phyloP scores from a whole-genome alignment of 2,329 filamentous ascomycete genomes.

The Nigrograna mackinnonii region DNA sequence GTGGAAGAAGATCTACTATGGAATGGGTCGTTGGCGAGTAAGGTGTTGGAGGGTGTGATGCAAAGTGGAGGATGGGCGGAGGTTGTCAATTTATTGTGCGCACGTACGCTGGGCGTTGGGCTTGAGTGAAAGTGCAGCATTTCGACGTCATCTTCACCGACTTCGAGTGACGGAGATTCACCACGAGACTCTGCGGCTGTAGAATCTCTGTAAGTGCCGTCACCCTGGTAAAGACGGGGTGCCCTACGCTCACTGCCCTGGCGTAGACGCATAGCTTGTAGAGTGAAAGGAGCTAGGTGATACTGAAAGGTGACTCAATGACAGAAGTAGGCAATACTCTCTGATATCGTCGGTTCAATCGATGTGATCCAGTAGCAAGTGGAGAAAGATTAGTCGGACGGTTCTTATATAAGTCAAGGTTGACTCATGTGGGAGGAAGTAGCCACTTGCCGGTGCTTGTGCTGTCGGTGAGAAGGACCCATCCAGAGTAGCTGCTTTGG shows the following conservation, averaged over 20 bases:
- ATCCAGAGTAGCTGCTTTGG: too few species aligned
- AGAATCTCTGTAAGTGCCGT: not conserved
- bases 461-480: too few species aligned
- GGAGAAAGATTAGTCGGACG: too few species aligned
- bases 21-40: not conserved
- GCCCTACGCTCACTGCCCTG: not conserved
- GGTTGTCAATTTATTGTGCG: not conserved
- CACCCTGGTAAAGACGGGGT: conserved; percentile 1
- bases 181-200: too few species aligned
- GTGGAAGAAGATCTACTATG: conserved; percentile 13
- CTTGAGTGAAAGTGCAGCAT: too few species aligned
- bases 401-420: too few species aligned
- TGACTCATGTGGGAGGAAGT: too few species aligned
- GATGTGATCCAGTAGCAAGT: too few species aligned
- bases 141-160: too few species aligned
- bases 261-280: conserved; percentile 3
- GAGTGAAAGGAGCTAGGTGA: not conserved
- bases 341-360: too few species aligned
- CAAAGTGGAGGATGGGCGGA: not conserved
- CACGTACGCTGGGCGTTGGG: not conserved
- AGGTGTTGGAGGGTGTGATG: not conserved
- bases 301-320: not conserved
- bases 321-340: not conserved
- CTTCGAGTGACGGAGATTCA: too few species aligned
- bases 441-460: too few species aligned